These are phyloP conservation scores for Cladorrhinum samala DNA, from an alignment of 495 filamentous ascomycete genomes.

Conservation along the genomic window DNA sequence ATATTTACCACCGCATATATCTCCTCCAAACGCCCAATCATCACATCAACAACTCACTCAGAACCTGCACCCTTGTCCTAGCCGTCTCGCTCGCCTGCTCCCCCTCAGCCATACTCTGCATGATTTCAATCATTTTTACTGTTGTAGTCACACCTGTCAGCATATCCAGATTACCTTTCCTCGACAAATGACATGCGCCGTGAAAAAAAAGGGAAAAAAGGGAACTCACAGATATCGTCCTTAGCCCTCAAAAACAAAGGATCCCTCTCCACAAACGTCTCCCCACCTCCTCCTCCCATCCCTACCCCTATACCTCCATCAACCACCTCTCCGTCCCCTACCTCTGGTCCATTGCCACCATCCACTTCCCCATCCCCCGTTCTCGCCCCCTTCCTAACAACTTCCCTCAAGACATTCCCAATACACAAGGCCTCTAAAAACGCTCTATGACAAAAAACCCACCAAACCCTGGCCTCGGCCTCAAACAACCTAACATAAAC, in stretches of 20 bases:
- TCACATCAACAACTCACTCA: conserved; percentile 45
- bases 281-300: conserved; percentile 27
- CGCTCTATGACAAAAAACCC: conserved; percentile 68
- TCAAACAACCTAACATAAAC: conserved; percentile 56
- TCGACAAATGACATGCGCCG: not conserved
- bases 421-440: conserved; percentile 61
- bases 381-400: not conserved
- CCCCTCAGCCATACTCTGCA: conserved; percentile 47
- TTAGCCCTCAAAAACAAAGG: conserved; percentile 49
- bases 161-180: not conserved
- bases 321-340: not conserved
- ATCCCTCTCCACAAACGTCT: conserved; percentile 37
- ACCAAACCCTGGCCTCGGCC: conserved; percentile 64
- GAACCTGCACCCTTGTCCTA: conserved; percentile 48
- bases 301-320: conserved; percentile 16
- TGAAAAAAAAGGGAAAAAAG: not conserved
- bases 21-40: too few species aligned
- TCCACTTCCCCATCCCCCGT: not conserved
- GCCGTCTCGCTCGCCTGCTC: conserved; percentile 48
- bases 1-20: too few species aligned
- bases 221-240: conserved; percentile 48
- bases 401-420: conserved; percentile 40
- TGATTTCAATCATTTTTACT: conserved; percentile 54
- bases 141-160: conserved; percentile 5
- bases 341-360: not conserved